Evolutionary conservation across 164 flowering plant genomes (phyloP).

Genomic region (Paratinospora sagittata): DNA sequence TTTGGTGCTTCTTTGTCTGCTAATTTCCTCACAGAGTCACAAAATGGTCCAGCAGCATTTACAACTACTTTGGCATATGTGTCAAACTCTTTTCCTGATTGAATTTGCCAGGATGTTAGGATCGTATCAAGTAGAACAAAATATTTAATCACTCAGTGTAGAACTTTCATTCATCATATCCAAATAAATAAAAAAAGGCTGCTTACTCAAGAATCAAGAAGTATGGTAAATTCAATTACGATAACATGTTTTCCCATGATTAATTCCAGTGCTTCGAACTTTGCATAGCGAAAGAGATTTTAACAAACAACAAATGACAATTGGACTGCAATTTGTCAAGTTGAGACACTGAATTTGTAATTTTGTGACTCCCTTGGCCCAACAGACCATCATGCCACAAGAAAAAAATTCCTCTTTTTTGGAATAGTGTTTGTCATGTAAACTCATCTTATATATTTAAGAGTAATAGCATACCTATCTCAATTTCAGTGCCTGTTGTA

Average conservation of each 20-base stretch:
- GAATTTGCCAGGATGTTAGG: slow-evolving; percentile 22
- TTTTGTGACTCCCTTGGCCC: not conserved
- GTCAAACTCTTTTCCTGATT: slow-evolving; percentile 84
- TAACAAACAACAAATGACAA: not conserved
- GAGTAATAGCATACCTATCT: not conserved
- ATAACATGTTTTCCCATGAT: not conserved
- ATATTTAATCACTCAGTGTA: slow-evolving; percentile 10
- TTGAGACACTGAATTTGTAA: not conserved
- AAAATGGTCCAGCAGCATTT: slow-evolving; percentile 98
- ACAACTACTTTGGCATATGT: slow-evolving; percentile 88
- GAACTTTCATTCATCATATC: not conserved
- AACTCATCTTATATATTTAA: not conserved
- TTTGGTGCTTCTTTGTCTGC: slow-evolving; percentile 63
- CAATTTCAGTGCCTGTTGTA: not conserved
- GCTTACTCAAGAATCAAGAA: not conserved
- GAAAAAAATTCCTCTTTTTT: not conserved
- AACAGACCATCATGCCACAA: not conserved
- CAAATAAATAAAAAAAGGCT: not conserved
- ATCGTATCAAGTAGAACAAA: slow-evolving; percentile 17
- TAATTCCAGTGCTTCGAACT: not conserved
- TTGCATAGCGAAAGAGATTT: not conserved
- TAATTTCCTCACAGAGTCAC: slow-evolving; percentile 83
- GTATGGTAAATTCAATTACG: not conserved
- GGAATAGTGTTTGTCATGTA: not conserved
- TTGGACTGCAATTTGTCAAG: not conserved